These are phyloP conservation scores for Yamadazyma buinensis DNA, from an alignment of 1,139 yeast species.

Conservation along the genomic window DNA sequence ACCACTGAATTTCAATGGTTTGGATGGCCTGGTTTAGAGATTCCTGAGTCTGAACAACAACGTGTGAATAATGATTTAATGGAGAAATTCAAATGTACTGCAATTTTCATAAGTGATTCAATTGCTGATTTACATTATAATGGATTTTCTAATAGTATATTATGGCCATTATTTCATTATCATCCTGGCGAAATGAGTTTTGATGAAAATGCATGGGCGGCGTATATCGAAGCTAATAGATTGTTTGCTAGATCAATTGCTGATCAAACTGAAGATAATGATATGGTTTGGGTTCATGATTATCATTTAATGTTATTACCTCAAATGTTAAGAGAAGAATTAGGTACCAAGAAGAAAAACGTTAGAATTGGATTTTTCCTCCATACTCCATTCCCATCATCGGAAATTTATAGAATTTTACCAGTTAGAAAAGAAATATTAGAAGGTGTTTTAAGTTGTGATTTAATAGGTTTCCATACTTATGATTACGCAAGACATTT, in stretches of 20 bases:
- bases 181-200: slow-evolving; percentile 99
- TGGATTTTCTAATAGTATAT: slow-evolving; percentile 85
- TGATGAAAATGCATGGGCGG: slow-evolving; percentile 98
- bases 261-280: slow-evolving; percentile 71
- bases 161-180: slow-evolving; percentile 98
- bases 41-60: slow-evolving; percentile 72
- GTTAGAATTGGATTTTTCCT: slow-evolving; percentile 88
- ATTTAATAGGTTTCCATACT: slow-evolving; percentile 97
- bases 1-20: slow-evolving; percentile 91
- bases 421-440: slow-evolving; percentile 94
- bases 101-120: slow-evolving; percentile 82
- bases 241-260: slow-evolving; percentile 77
- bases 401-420: slow-evolving; percentile 90
- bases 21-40: slow-evolving; percentile 95
- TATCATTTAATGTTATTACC: slow-evolving; percentile 96
- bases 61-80: slow-evolving; percentile 67
- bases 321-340: slow-evolving; percentile 72
- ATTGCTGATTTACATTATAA: slow-evolving; percentile 95
- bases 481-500: slow-evolving; percentile 99
- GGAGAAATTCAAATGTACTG: slow-evolving; percentile 82
- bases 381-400: slow-evolving; percentile 97
- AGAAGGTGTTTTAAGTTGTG: slow-evolving; percentile 89
- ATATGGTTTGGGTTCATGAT: slow-evolving; percentile 96
- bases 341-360: slow-evolving; percentile 47
- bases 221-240: slow-evolving; percentile 90